A percentile compares a stretch with the other conserved stretches of the same genome.
phyloP scores from a whole-genome alignment of 257 asterid genomes.

The Penstemon newberryi region DNA sequence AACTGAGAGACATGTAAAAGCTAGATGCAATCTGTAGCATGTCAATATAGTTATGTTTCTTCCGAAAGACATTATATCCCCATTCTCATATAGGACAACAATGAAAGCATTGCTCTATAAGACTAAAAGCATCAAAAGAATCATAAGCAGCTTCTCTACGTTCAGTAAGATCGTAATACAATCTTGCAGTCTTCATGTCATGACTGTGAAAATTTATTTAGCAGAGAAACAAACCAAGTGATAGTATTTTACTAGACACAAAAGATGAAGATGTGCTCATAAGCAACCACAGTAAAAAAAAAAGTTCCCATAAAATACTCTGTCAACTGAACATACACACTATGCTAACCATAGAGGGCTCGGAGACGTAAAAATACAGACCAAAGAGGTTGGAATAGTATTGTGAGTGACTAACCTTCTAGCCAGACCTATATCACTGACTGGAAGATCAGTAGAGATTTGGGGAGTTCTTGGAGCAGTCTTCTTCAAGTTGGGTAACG shows the following conservation, averaged over 20 bases:
- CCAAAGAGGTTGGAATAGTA: neutral
- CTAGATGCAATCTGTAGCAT: conserved; percentile 16
- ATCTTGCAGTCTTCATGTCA: neutral
- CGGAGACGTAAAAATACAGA: conserved; percentile 10
- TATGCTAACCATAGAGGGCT: conserved; percentile 9
- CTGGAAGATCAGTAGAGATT: conserved; percentile 53
- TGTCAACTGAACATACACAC: conserved; percentile 9
- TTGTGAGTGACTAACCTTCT: conserved; percentile 55
- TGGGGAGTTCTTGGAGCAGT: conserved; percentile 41
- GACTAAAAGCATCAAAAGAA: too few species aligned
- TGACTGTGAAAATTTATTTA: neutral
- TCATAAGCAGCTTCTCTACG: neutral
- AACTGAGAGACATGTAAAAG: neutral
- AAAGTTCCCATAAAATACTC: neutral
- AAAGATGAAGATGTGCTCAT: conserved; percentile 3
- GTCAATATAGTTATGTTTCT: neutral
- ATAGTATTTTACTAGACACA: neutral
- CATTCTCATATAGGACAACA: neutral
- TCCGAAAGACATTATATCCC: neutral
- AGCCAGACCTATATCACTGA: conserved; percentile 55
- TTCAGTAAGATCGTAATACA: neutral
- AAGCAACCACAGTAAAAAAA: neutral
- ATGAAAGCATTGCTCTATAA: too few species aligned
- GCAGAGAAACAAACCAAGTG: neutral
- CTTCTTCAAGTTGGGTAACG: conserved; percentile 79